phyloP scores from a whole-genome alignment of 2,329 filamentous ascomycete genomes.

The Lasiodiplodia gonubiensis region DNA sequence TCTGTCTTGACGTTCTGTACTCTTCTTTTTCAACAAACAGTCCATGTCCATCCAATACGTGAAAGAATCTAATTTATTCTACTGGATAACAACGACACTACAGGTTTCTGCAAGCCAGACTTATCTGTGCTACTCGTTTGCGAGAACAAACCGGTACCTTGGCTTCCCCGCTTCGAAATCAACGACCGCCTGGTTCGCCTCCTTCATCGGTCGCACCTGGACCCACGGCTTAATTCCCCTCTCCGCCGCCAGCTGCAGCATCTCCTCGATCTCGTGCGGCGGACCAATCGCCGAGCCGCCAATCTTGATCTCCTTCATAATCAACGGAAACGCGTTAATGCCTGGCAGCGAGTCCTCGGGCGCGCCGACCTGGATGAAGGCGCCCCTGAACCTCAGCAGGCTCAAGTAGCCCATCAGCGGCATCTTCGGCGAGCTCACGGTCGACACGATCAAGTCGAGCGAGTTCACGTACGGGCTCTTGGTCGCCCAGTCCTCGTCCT shows the following conservation, averaged over 20 bases:
- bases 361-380: constrained; percentile 69
- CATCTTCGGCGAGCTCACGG: constrained; percentile 65
- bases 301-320: constrained; percentile 59
- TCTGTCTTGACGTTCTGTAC: too few species aligned
- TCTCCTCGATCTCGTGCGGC: constrained; percentile 65
- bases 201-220: constrained; percentile 63
- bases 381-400: constrained; percentile 64
- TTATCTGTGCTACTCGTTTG: constrained; percentile 39
- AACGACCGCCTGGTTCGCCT: constrained; percentile 62
- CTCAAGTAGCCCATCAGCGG: constrained; percentile 66
- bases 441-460: constrained; percentile 66
- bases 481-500: constrained; percentile 64
- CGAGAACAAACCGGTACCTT: constrained; percentile 50
- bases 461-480: constrained; percentile 47
- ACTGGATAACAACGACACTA: too few species aligned
- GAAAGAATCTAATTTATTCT: too few species aligned
- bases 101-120: too few species aligned
- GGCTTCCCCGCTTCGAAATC: constrained; percentile 64
- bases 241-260: constrained; percentile 65
- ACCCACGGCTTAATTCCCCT: constrained; percentile 67
- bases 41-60: background rate
- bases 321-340: constrained; percentile 64
- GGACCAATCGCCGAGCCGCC: constrained; percentile 56
- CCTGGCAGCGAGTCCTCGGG: constrained; percentile 64
- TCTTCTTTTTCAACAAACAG: background rate